Evolutionary conservation across 2,329 filamentous ascomycete species (phyloP), one percentile per base, ranked within the genome.

Genomic region (Arthrobotrys megalospora): DNA sequence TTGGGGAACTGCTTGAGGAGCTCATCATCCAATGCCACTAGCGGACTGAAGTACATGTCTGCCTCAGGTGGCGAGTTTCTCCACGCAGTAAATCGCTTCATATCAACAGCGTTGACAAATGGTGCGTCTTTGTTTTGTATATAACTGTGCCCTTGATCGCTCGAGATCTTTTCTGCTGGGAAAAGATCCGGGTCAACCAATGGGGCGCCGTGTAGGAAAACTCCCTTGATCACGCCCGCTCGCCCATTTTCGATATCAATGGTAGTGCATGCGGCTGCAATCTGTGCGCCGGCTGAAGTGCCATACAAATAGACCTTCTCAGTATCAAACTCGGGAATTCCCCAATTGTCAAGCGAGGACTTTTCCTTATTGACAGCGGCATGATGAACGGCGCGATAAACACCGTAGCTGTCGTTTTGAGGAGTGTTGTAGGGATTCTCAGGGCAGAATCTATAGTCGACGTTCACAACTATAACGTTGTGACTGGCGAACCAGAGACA

Each of bases 71-170:
- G 73, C n/a, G 73, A 77, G 28, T 71, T 70, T 19, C 73, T 64
- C 73, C 73, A 77, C 10, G 16, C 60, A 3, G 34, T 63, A 24
- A 16, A 70, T 24, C 36, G 21, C 8, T 43, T 41, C 1, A 71
- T 11, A 62, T 77, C 73, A 1, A 21, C 6, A 3, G 58, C 10
- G 12, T 43, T 52, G 0, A 77, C 66, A 28, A 77, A 71, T 19
- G 73, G 73, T n/a, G 66, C 65, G 43, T 77, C 60, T 36, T 77
- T 77, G 21, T 77, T 77, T 34, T 77, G 73, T 16, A 77, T 52
- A 8, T 45, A 52, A 28, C 73, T 77, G 11, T 65, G 11, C 0
- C 45, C 55, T 32, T 71, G 11, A 6, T 65, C 58, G 6, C 66
- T 63, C 3, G 12, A 14, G 2, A 77, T 67, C 28, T 77, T 70